Base-by-base conservation (phyloP, 495 filamentous ascomycete genomes). In the Aspergillus asperescens region DNA sequence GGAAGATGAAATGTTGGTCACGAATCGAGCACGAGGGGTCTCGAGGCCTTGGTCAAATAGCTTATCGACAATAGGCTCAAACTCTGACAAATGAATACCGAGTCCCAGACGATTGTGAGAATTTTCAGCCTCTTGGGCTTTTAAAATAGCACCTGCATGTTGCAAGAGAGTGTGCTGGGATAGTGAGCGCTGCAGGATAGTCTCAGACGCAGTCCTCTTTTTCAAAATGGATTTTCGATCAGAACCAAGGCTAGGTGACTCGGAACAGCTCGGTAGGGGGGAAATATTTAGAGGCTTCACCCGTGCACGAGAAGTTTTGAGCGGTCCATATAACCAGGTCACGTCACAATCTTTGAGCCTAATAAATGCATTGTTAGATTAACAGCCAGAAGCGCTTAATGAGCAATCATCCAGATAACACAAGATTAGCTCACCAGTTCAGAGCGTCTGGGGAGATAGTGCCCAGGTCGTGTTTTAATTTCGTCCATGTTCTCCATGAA, bases 331-430 rank as follows among this genome's bases (percentile, higher is more conserved):
- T 2, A 98, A 77, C 93, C 93, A 98, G 43, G 93, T 97, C 20
- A 96, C 90, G 64, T 98, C 93, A 63, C 86, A 90, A 58, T 98
- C 93, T 63, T 98, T 98, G 32, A 97, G 71, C 92, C 91, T 96
- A n/a, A 63, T 19, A 47, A 31, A 5, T 7, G 20, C 28, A 31
- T n/a, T 25, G 50, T 63, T 52, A 70, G 56, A n/a, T 27, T n/a
- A 34, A 25, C 9, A 22, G 15, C n/a, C 22, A 18, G 6, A 50
- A n/a, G 20, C 6, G 4, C 50, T 35, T 35, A 15, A 28, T 39
- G 24, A 76, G 42, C 46, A 7, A 23, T 41, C n/a, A n/a, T n/a
- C n/a, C n/a, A n/a, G n/a, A 13, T 8, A 22, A 20, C 16, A 4
- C 40, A 50, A 6, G 43, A 50, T 16, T 52, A 35, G 32, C 82